Percentiles rank a stretch among this genome's conserved stretches.
Conservation (phyloP, 2,329 filamentous ascomycete genomes). For the Tolypocladium nubicola region DNA sequence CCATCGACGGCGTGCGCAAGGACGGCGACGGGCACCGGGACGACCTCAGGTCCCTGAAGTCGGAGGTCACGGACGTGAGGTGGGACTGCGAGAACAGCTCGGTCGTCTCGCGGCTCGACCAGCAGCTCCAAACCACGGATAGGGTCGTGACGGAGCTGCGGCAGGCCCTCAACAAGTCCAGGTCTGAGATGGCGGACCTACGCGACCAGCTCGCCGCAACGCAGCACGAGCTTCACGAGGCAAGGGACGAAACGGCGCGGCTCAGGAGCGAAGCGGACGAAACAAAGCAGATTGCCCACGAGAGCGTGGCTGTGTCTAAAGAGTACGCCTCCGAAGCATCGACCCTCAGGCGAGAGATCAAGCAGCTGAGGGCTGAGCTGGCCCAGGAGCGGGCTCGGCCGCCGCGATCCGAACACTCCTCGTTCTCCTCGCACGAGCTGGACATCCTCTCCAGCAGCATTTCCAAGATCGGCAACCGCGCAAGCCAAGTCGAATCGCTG, state of each 20-base stretch:
- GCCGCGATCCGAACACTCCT: constrained; percentile 3
- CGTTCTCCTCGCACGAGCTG: constrained; percentile 21
- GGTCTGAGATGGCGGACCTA: constrained; percentile 7
- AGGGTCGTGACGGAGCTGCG: constrained; percentile 10
- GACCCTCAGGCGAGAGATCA: constrained; percentile 21
- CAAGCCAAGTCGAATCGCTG: constrained; percentile 26
- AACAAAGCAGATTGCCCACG: constrained; percentile 12
- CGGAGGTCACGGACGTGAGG: constrained; percentile 11
- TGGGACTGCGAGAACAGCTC: constrained; percentile 5
- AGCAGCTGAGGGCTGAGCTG: constrained; percentile 17
- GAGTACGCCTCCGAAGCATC: constrained; percentile 20
- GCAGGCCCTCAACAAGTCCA: constrained; percentile 8
- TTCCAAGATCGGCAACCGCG: constrained; percentile 24
- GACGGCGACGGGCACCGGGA: constrained; percentile 11
- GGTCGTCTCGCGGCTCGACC: constrained; percentile 10
- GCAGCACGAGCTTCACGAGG: constrained; percentile 11
- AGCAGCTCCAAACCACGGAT: constrained; percentile 12
- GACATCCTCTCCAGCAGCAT: constrained; percentile 29
- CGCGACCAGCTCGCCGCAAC: constrained; percentile 11
- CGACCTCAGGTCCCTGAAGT: constrained; percentile 16
- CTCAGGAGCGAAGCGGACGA: constrained; percentile 12
- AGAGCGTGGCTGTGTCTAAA: constrained; percentile 12
- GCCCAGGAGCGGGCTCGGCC: constrained; percentile 12
- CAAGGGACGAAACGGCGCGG: constrained; percentile 11
- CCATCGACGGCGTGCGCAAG: constrained; percentile 13